Percentiles rank a stretch among this genome's conserved stretches.
These are phyloP conservation scores for Penicillium atrosanguineum DNA, from an alignment of 495 filamentous ascomycete species.

Conservation along the genomic window DNA sequence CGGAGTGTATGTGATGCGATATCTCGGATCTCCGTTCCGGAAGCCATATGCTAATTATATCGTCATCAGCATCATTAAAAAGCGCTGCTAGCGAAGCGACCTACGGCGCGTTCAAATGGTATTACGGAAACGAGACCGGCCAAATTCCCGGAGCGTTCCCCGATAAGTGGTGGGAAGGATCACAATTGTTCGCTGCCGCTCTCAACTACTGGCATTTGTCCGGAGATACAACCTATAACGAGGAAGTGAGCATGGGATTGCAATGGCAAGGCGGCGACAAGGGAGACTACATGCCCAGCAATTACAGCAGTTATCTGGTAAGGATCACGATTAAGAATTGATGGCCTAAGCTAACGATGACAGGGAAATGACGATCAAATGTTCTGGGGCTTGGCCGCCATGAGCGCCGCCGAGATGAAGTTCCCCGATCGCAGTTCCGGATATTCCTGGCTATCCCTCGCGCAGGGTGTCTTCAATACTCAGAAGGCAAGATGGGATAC, in stretches of 20 bases:
- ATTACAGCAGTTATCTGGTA: conserved; percentile 38
- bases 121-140: conserved; percentile 20
- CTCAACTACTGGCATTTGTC: conserved; percentile 75
- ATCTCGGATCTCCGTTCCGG: neutral
- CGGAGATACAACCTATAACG: conserved; percentile 65
- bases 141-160: conserved; percentile 20
- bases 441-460: conserved; percentile 58
- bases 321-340: neutral
- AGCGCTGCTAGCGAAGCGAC: conserved; percentile 13
- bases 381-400: conserved; percentile 70
- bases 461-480: conserved; percentile 54
- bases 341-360: neutral
- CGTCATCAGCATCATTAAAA: conserved; percentile 14
- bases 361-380: conserved; percentile 68
- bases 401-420: conserved; percentile 66
- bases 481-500: conserved; percentile 61
- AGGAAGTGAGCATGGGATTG: conserved; percentile 55
- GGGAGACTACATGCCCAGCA: conserved; percentile 58
- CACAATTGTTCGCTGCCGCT: conserved; percentile 62
- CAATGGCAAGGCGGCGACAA: conserved; percentile 58
- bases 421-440: conserved; percentile 57
- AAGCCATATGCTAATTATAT: neutral
- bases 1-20: neutral
- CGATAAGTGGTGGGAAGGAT: conserved; percentile 63
- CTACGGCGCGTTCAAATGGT: conserved; percentile 17